A percentile compares a stretch with the other conserved stretches of the same genome.
phyloP scores from a whole-genome alignment of 2,329 filamentous ascomycete genomes.

The Scytalidium sp. region DNA sequence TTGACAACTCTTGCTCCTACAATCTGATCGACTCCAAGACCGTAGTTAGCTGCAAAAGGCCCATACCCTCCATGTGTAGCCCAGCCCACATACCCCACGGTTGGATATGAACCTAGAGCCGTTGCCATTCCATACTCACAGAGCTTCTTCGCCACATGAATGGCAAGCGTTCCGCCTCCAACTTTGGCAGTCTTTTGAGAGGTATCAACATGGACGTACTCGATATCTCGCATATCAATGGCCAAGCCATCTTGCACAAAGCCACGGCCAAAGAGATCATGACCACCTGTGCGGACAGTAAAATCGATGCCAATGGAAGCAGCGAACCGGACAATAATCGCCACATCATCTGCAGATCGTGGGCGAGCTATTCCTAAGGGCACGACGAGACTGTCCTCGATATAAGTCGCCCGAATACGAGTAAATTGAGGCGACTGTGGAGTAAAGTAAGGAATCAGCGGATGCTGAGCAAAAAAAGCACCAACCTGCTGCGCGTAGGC shows the following conservation, averaged over 20 bases:
- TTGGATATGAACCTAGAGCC: not conserved
- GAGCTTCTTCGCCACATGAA: not conserved
- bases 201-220: conserved; percentile 8
- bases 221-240: conserved; percentile 14
- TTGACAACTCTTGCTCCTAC: conserved; percentile 27
- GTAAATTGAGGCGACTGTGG: too few species aligned
- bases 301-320: conserved; percentile 7
- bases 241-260: conserved; percentile 6
- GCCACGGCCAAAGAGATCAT: conserved; percentile 16
- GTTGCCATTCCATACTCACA: not conserved
- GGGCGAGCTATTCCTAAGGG: too few species aligned
- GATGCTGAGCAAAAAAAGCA: too few species aligned
- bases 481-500: too few species aligned
- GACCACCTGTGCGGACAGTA: conserved; percentile 16
- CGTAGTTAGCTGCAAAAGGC: conserved; percentile 22
- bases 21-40: conserved; percentile 36
- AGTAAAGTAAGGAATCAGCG: too few species aligned
- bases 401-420: too few species aligned
- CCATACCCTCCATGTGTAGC: conserved; percentile 34
- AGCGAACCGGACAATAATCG: too few species aligned
- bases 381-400: too few species aligned
- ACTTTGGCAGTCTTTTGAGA: not conserved
- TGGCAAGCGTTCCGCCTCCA: conserved; percentile 1
- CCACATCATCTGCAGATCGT: too few species aligned
- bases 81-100: conserved; percentile 34